These are phyloP conservation scores for Tulasnella sp. DNA, from an alignment of 768 basidiomycete species.

Conservation along the genomic window DNA sequence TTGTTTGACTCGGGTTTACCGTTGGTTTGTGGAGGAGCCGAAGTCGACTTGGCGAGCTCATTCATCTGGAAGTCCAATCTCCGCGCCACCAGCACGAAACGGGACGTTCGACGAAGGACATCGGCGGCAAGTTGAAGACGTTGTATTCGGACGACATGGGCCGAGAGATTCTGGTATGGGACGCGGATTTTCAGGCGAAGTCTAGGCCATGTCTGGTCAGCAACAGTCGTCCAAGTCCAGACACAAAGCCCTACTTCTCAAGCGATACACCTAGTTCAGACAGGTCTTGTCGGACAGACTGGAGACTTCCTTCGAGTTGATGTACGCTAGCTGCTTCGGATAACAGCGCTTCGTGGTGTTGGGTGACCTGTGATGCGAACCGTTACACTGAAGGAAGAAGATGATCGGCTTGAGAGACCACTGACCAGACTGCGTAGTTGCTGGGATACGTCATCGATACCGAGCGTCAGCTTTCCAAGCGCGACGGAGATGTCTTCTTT, in stretches of 20 bases:
- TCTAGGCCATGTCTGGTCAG: slow-evolving; percentile 44
- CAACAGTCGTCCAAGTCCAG: slow-evolving; percentile 30
- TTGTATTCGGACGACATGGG: slow-evolving; percentile 66
- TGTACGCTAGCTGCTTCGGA: slow-evolving; percentile 73
- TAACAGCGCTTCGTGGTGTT: slow-evolving; percentile 78
- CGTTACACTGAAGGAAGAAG: not conserved
- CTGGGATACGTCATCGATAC: slow-evolving; percentile 87
- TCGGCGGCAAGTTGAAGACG: slow-evolving; percentile 81
- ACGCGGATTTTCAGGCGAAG: slow-evolving; percentile 80
- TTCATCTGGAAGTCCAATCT: slow-evolving; percentile 82
- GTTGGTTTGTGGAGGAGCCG: slow-evolving; percentile 14
- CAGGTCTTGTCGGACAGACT: slow-evolving; percentile 63
- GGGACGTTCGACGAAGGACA: slow-evolving; percentile 72
- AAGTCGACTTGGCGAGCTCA: slow-evolving; percentile 48
- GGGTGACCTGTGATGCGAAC: slow-evolving; percentile 55
- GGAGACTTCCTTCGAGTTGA: slow-evolving; percentile 65
- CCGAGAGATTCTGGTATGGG: slow-evolving; percentile 73
- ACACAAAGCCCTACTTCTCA: slow-evolving; percentile 55
- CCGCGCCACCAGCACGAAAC: slow-evolving; percentile 79
- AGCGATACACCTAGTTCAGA: slow-evolving; percentile 70
- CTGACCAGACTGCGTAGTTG: slow-evolving; percentile 82
- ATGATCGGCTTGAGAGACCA: slow-evolving; percentile 18
- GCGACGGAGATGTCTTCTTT: slow-evolving; percentile 88
- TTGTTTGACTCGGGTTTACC: not conserved
- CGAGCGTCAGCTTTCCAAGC: slow-evolving; percentile 79